phyloP scores from a whole-genome alignment of 2,329 filamentous ascomycete genomes.

The Trematosphaeria pertusa region DNA sequence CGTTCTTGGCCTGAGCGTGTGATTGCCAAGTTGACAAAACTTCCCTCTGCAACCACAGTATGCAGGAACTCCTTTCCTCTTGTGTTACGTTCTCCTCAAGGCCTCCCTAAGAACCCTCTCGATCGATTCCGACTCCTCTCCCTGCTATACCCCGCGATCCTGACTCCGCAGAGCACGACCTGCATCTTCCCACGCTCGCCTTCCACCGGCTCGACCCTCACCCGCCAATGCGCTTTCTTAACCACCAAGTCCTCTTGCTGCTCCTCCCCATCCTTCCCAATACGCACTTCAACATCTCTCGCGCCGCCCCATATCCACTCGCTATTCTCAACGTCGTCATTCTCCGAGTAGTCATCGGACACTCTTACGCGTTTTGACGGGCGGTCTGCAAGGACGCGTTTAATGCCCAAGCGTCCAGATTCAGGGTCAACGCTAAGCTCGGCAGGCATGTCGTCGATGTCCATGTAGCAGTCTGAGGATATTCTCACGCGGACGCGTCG shows the following conservation, averaged over 20 bases:
- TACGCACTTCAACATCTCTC: slow-evolving; percentile 9
- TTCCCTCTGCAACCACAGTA: too few species aligned
- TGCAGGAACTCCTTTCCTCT: too few species aligned
- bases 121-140: slow-evolving; percentile 71
- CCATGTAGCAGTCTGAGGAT: slow-evolving; percentile 28
- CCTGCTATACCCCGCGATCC: slow-evolving; percentile 73
- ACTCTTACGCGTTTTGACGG: slow-evolving; percentile 15
- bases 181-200: slow-evolving; percentile 65
- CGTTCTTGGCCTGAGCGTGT: too few species aligned
- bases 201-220: slow-evolving; percentile 63
- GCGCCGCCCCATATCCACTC: slow-evolving; percentile 28
- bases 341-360: slow-evolving; percentile 45
- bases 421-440: slow-evolving; percentile 24
- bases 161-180: slow-evolving; percentile 76
- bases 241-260: slow-evolving; percentile 43
- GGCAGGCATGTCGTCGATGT: slow-evolving; percentile 31
- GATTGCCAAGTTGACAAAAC: too few species aligned
- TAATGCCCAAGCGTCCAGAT: slow-evolving; percentile 25
- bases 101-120: slow-evolving; percentile 71
- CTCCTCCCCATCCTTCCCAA: slow-evolving; percentile 22
- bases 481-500: slow-evolving; percentile 63
- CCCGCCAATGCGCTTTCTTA: slow-evolving; percentile 48
- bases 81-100: too few species aligned
- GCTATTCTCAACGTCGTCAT: slow-evolving; percentile 15
- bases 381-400: slow-evolving; percentile 3